phyloP scores from a whole-genome alignment of 2,329 filamentous ascomycete species.

The Blastomyces gilchristii region DNA sequence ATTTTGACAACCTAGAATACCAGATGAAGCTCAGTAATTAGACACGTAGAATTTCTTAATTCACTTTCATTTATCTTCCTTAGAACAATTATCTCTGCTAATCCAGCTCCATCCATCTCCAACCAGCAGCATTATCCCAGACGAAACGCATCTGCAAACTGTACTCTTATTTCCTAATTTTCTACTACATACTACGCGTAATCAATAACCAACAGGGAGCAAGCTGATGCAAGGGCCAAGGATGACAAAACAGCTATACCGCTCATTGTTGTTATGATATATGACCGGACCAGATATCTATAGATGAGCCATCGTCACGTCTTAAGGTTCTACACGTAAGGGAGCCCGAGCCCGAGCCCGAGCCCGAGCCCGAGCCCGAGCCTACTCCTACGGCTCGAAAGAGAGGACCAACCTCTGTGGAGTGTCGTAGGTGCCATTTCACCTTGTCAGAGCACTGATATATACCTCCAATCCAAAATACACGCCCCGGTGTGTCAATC shows the following conservation, averaged over 20 bases:
- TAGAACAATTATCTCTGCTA: neutral
- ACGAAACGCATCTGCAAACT: neutral
- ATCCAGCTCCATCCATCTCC: neutral
- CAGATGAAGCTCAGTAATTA: neutral
- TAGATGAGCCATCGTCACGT: no score
- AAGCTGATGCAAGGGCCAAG: neutral
- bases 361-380: no score
- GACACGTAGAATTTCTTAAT: neutral
- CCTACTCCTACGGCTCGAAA: no score
- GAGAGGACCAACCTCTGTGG: no score
- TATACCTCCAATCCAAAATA: neutral
- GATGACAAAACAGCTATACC: neutral
- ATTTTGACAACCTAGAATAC: neutral
- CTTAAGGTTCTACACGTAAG: no score
- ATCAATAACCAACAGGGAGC: neutral
- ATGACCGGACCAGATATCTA: no score
- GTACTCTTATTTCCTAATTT: neutral
- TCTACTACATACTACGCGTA: neutral
- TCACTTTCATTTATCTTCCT: neutral
- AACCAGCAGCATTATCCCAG: neutral
- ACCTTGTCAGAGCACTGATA: no score
- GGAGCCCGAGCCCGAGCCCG: no score
- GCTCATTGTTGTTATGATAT: no score
- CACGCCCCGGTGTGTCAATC: neutral
- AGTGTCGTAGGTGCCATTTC: no score